Evolutionary conservation across 176 grass and related monocot genomes (phyloP), one percentile per base, ranked within the genome.

Genomic region (Oryza longistaminata): DNA sequence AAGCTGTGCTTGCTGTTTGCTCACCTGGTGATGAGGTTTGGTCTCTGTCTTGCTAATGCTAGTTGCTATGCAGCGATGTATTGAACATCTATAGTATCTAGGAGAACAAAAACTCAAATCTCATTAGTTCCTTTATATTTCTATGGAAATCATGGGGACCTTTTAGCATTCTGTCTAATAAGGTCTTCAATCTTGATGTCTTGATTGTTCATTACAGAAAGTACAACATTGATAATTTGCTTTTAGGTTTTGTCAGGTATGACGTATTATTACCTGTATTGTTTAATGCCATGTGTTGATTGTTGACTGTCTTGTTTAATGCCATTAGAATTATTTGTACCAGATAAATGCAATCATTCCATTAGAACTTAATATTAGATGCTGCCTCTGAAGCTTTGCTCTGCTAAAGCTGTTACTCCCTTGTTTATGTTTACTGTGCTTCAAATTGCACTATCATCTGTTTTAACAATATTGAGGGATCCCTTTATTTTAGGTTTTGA

Each of bases 11-110:
- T 21, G 88, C 88, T 44, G 85, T 93, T 85, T 93, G 91, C 48
- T 93, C 91, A 11, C 91, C 88, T 74, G 91, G 88, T 42, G 91
- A 90, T 86, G 88, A 93, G 85, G 91, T 93, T 35, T 53, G 81
- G 37, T 1, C 67, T 49, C 33, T 79, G 34, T 79, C 53, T 39
- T 78, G 21, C 55, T 61, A 22, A 22, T 22, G 55, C 21, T 61
- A 61, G 9, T 4, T 35, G 19, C n/a, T 81, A 75, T 7, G 48
- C 7, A 13, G 6, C 64, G 17, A 11, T 14, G 11, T 17, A 74
- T 83, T 6, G 7, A 78, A 61, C 35, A 3, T 65, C 34, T 62
- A 22, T 19, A 61, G 7, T 22, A 55, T 37, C 35, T 37, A 37
- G 35, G 35, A 37, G 5, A 37, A 37, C 35, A 37, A 37, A 37